These are phyloP conservation scores for Cercospora sp. DNA, from an alignment of 2,329 filamentous ascomycete species.

Conservation along the genomic window DNA sequence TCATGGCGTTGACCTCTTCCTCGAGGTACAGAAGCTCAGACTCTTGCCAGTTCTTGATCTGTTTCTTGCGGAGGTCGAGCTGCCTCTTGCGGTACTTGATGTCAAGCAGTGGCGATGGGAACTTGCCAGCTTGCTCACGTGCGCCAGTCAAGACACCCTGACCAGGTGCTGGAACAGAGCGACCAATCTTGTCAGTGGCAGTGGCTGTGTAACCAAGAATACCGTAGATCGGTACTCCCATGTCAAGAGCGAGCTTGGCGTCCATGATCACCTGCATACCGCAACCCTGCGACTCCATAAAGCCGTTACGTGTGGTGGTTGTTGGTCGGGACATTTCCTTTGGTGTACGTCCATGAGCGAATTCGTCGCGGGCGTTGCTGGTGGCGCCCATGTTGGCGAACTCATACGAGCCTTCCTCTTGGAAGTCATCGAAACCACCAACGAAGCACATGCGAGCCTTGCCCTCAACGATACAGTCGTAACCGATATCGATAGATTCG, in stretches of 20 bases:
- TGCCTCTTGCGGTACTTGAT: conserved; percentile 97
- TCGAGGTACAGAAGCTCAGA: conserved; percentile 89
- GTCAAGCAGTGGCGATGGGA: conserved; percentile 91
- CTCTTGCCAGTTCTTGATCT: conserved; percentile 96
- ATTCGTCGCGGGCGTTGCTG: conserved; percentile 95
- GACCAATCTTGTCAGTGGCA: conserved; percentile 98
- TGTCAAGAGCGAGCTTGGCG: conserved; percentile 89
- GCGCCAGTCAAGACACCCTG: conserved; percentile 96
- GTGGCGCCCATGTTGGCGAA: conserved; percentile 99
- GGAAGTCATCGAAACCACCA: conserved; percentile 98
- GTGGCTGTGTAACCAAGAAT: conserved; percentile 90
- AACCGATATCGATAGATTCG: conserved; percentile 95
- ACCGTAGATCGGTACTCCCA: conserved; percentile 98
- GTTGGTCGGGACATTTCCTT: conserved; percentile 97
- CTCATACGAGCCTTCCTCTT: conserved; percentile 98
- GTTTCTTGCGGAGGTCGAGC: conserved; percentile 87
- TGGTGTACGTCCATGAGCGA: conserved; percentile 90
- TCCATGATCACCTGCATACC: conserved; percentile 99
- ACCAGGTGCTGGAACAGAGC: conserved; percentile 92
- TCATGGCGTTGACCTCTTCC: conserved; percentile 89
- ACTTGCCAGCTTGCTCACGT: conserved; percentile 85
- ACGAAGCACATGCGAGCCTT: conserved; percentile 98
- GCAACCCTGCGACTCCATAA: conserved; percentile 99
- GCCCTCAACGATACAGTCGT: conserved; percentile 97
- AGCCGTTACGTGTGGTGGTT: conserved; percentile 93